Evolutionary conservation across 2,329 filamentous ascomycete genomes (phyloP), one percentile per base, ranked within the genome.

Genomic region (Xylaria sp.): DNA sequence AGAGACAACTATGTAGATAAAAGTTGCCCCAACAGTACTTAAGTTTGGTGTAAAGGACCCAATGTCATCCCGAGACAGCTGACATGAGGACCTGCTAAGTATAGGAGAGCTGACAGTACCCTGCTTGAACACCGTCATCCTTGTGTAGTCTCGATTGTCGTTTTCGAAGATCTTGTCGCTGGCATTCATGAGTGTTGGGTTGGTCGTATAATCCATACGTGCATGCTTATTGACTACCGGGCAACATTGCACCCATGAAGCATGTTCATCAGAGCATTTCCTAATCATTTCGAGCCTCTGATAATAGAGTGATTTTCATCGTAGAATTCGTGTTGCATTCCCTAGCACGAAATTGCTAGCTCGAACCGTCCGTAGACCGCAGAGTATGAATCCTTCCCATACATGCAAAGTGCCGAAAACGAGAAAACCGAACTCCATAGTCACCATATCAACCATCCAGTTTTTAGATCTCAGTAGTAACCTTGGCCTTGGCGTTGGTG

Each of bases 401-500:
- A 76, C 76, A 77, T 78, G 76, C 74, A 76, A 75, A 76, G 74
- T 74, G 72, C 75, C 74, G 75, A 77, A 78, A 78, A 77, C 75
- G 76, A 78, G 76, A 77, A 73, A 77, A 76, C 76, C 76, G 73
- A 71, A 78, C 76, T 75, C 76, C 73, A 75, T 72, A 71, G 70
- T 74, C 72, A 73, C 72, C 72, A 63, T 72, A 74, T 66, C 71
- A 73, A 71, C 72, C 71, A 64, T 26, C 67, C 65, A 70, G 62
- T 69, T 69, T 81, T 89, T 90, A 92, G 80, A 91, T 87, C 90
- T 99, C 96, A 79, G 94, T 97, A 80, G 95, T 97, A 84, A 99
- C 92, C 90, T 95, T 97, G 82, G 94, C 96, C 93, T 97, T 97
- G 86, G 93, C 85, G 90, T 99, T 99, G 83, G 96, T 99, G 84